A percentile compares a stretch with the other conserved stretches of the same genome.
Evolutionary conservation across 176 grass and related monocot genomes (phyloP).

Genomic region (Paspalum notatum): DNA sequence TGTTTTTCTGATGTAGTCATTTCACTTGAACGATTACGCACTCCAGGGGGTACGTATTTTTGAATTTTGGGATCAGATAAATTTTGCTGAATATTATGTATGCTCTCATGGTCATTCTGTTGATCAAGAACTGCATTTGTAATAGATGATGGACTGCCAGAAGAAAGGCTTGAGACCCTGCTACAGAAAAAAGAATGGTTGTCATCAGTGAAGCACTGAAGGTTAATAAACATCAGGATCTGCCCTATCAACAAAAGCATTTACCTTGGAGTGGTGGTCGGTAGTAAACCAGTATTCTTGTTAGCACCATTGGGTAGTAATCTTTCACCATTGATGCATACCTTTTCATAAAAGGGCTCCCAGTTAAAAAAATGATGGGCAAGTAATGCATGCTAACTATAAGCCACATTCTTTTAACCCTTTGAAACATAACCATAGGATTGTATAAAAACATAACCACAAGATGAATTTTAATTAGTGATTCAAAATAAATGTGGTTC

Average conservation of each 20-base stretch:
- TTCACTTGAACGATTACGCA: neutral
- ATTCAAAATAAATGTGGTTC: conserved; percentile 12
- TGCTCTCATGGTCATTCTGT: conserved; percentile 32
- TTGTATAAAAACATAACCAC: conserved; percentile 1
- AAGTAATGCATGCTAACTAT: conserved; percentile 21
- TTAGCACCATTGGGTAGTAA: conserved; percentile 28
- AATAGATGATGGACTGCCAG: conserved; percentile 43
- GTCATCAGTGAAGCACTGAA: neutral
- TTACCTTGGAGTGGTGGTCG: conserved; percentile 43
- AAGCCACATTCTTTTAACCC: neutral
- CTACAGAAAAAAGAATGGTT: conserved; percentile 30
- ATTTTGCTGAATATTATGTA: conserved; percentile 30
- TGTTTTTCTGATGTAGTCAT: neutral
- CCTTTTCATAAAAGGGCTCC: conserved; percentile 37
- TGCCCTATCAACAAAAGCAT: conserved; percentile 29
- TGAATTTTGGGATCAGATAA: conserved; percentile 20
- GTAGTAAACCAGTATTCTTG: conserved; percentile 37
- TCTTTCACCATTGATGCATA: conserved; percentile 25
- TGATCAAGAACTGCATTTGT: conserved; percentile 18
- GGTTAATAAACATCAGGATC: conserved; percentile 13
- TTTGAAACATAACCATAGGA: conserved; percentile 6
- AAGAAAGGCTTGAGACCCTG: conserved; percentile 44
- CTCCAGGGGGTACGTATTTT: conserved; percentile 40
- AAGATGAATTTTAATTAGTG: conserved; percentile 12
- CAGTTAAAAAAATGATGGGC: conserved; percentile 36